phyloP scores from a whole-genome alignment of 2,329 filamentous ascomycete species.

The Penicillium freii region DNA sequence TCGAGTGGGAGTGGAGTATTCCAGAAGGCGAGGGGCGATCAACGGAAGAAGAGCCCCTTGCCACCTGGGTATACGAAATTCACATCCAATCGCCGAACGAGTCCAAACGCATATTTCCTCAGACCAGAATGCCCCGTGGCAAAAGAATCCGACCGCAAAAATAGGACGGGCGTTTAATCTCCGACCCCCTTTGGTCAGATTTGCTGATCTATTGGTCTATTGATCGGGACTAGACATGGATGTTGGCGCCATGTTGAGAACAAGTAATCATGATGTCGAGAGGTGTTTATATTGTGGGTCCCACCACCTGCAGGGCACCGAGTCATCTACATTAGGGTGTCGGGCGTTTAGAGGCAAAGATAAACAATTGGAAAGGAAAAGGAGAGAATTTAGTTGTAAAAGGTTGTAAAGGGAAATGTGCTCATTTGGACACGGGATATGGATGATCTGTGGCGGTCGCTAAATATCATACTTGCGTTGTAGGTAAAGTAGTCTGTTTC shows the following conservation, averaged over 20 bases:
- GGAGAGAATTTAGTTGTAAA: not conserved
- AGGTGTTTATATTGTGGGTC: constrained; percentile 24
- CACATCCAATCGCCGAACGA: not conserved
- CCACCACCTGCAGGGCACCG: constrained; percentile 20
- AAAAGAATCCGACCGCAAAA: not conserved
- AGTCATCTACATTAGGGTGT: not conserved
- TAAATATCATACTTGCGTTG: not conserved
- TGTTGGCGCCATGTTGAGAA: not conserved
- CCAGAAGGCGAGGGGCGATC: constrained; percentile 5
- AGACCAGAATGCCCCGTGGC: not conserved
- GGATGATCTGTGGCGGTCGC: constrained; percentile 3
- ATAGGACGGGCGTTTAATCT: constrained; percentile 1
- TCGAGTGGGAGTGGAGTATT: constrained; percentile 1
- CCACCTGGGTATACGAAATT: not conserved
- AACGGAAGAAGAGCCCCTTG: constrained; percentile 2
- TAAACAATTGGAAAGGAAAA: not conserved
- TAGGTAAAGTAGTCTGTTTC: not conserved
- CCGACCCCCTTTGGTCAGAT: not conserved
- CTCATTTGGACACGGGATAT: not conserved
- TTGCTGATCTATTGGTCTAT: not conserved
- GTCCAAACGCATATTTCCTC: not conserved
- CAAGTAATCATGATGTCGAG: constrained; percentile 20
- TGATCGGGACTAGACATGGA: not conserved
- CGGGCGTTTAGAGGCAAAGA: constrained; percentile 1
- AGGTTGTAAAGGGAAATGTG: not conserved